phyloP scores from a whole-genome alignment of 106 monocot genomes.

The Iris macrosiphon region DNA sequence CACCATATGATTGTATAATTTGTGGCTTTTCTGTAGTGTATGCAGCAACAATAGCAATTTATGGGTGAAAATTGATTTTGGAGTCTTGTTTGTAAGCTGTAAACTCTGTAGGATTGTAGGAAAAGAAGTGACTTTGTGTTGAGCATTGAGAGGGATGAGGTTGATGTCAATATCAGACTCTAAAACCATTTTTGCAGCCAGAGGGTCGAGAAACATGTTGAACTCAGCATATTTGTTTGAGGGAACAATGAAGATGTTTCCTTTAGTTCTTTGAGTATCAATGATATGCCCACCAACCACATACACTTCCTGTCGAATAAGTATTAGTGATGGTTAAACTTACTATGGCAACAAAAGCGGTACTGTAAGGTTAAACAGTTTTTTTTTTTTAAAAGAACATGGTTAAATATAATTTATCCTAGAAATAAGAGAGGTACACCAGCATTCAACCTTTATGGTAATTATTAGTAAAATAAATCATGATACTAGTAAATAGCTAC shows the following conservation, averaged over 20 bases:
- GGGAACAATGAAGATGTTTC: constrained; percentile 70
- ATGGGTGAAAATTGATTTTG: constrained; percentile 49
- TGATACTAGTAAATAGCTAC: too few relatives aligned
- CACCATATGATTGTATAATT: constrained; percentile 61
- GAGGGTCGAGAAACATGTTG: constrained; percentile 89
- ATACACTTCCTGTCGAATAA: constrained; percentile 65
- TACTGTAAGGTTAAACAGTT: too few relatives aligned
- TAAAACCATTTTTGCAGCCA: constrained; percentile 67
- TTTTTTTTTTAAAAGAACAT: too few relatives aligned
- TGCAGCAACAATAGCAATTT: constrained; percentile 44
- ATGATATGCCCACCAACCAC: constrained; percentile 73
- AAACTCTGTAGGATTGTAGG: constrained; percentile 22
- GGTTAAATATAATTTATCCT: too few relatives aligned
- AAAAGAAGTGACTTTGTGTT: constrained; percentile 50
- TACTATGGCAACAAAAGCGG: too few relatives aligned
- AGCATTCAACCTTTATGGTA: too few relatives aligned
- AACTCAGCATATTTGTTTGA: constrained; percentile 79
- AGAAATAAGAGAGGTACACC: too few relatives aligned
- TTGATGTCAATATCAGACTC: constrained; percentile 57
- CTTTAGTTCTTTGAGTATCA: constrained; percentile 21
- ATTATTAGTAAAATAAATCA: too few relatives aligned
- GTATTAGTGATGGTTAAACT: too few relatives aligned
- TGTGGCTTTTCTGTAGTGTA: constrained; percentile 28
- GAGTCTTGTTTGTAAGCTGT: constrained; percentile 23
- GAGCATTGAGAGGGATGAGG: constrained; percentile 64